phyloP scores from a whole-genome alignment of 1,284 basidiomycete species.

The Cerrena zonata region DNA sequence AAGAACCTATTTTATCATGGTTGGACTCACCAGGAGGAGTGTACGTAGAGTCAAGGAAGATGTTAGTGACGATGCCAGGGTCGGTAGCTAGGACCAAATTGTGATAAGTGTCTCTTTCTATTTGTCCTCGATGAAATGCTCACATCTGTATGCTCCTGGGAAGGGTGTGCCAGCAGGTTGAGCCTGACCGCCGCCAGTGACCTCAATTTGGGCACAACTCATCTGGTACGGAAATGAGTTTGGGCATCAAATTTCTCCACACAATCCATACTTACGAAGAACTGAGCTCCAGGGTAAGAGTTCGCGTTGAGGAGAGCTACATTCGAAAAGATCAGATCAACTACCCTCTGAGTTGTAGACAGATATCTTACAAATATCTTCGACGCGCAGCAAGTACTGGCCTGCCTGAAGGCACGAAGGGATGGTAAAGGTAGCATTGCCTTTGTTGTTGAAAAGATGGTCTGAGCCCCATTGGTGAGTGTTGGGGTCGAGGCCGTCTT shows the following conservation, averaged over 20 bases:
- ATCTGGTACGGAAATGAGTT: conserved; percentile 17
- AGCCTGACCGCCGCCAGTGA: conserved; percentile 31
- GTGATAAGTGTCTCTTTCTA: background rate
- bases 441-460: conserved; percentile 37
- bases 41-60: conserved; percentile 9
- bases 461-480: conserved; percentile 33
- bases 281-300: conserved; percentile 34
- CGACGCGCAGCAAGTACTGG: conserved; percentile 19
- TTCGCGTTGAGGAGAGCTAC: conserved; percentile 11
- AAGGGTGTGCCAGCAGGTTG: conserved; percentile 29
- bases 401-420: conserved; percentile 21
- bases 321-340: background rate
- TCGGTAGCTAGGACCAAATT: conserved; percentile 4
- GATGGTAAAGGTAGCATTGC: conserved; percentile 37
- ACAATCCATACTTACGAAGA: conserved; percentile 32
- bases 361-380: conserved; percentile 14
- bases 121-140: background rate
- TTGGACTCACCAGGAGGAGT: conserved; percentile 16
- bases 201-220: conserved; percentile 34
- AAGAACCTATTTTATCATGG: background rate
- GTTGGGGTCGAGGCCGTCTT: conserved; percentile 10
- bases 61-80: conserved; percentile 8
- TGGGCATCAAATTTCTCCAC: background rate
- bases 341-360: background rate
- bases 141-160: conserved; percentile 21